Percentiles rank a stretch among this genome's conserved stretches.
Evolutionary conservation across 208 protist species (phyloP).

Genomic region (Trypanosoma avium): DNA sequence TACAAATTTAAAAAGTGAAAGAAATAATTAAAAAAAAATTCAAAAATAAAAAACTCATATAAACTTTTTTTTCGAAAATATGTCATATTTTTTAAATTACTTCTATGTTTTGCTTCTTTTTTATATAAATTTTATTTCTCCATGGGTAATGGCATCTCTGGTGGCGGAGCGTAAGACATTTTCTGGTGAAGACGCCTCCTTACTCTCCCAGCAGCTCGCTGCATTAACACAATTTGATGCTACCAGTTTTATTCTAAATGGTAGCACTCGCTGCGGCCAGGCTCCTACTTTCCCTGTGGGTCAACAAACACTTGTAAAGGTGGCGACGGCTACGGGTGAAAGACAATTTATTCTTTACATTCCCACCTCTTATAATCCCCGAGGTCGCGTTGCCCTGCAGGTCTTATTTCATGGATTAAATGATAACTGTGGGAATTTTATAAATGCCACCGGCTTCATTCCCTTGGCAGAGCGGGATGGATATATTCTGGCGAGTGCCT

Average conservation of each 20-base stretch:
- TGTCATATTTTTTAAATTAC: no score
- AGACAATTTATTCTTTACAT: conserved; percentile 51
- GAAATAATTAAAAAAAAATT: no score
- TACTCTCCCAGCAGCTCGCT: no score
- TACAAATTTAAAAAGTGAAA: no score
- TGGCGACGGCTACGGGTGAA: conserved; percentile 26
- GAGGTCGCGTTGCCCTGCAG: conserved; percentile 30
- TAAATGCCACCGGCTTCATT: conserved; percentile 49
- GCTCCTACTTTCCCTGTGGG: conserved; percentile 29
- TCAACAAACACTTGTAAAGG: conserved; percentile 33
- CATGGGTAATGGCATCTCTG: no score
- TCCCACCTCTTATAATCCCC: conserved; percentile 22
- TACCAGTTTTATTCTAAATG: neutral
- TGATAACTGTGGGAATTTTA: conserved; percentile 61
- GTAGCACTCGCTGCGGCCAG: neutral
- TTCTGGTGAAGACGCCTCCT: no score
- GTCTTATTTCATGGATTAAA: conserved; percentile 73
- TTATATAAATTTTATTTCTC: no score
- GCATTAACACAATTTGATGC: conserved; percentile 4
- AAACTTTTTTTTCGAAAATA: no score
- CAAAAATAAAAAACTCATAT: no score
- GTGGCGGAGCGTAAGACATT: no score
- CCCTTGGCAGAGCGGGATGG: conserved; percentile 47
- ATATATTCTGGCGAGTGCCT: conserved; percentile 61
- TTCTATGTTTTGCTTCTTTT: no score